Evolutionary conservation across 768 basidiomycete genomes (phyloP).

Genomic region (Crepidotus variabilis): DNA sequence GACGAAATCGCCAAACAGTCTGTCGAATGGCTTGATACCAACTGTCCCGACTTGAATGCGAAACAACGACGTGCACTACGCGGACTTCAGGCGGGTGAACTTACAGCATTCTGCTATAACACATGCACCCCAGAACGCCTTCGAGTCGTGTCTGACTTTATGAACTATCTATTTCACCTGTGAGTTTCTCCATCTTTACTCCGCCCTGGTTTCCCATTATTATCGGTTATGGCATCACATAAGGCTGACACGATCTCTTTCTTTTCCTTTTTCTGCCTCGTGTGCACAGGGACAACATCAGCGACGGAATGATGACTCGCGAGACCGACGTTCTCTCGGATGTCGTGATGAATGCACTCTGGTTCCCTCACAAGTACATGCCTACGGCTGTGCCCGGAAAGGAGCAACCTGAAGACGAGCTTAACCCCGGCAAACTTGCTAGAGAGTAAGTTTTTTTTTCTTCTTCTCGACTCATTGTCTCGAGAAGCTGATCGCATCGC

Average conservation of each 20-base stretch:
- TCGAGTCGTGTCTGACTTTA: constrained; percentile 64
- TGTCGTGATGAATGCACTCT: constrained; percentile 69
- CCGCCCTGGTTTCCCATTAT: background rate
- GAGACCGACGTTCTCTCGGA: constrained; percentile 56
- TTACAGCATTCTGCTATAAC: constrained; percentile 64
- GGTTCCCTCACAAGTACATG: constrained; percentile 49
- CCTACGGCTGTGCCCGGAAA: constrained; percentile 39
- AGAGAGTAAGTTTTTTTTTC: constrained; percentile 49
- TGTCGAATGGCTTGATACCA: constrained; percentile 45
- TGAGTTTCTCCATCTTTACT: constrained; percentile 22
- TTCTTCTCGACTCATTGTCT: constrained; percentile 1
- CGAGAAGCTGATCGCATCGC: constrained; percentile 5
- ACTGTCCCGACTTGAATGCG: constrained; percentile 40
- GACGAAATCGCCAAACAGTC: constrained; percentile 45
- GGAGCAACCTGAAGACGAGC: constrained; percentile 36
- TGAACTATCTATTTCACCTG: constrained; percentile 59
- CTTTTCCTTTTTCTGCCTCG: constrained; percentile 8
- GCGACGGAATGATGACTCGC: constrained; percentile 71
- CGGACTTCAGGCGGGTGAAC: constrained; percentile 61
- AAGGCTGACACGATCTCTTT: constrained; percentile 1
- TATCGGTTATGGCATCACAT: background rate
- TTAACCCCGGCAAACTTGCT: constrained; percentile 60
- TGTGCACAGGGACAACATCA: constrained; percentile 58
- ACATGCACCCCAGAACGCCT: constrained; percentile 52
- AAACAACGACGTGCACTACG: constrained; percentile 46